Base-by-base conservation (phyloP, 2,329 filamentous ascomycete species). In the Xylaria hypoxylon region DNA sequence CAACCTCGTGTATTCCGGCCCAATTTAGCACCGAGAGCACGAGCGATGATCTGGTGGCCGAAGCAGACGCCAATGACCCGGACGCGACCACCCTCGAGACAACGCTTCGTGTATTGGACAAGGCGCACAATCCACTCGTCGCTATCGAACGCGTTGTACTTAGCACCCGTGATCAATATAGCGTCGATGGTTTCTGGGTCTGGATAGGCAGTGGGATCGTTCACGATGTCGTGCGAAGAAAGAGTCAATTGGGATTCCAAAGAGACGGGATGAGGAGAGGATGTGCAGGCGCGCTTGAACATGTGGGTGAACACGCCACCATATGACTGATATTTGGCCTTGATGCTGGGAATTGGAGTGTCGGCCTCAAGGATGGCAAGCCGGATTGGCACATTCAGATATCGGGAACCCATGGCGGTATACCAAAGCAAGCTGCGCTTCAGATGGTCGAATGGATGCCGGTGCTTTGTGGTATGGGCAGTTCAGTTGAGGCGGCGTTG, bases 321-420 rank as follows among this genome's bases (percentile, higher is more conserved):
- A 80, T 97, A 97, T 67, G 85, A 85, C 58, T 88, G 87, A 79
- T 91, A 94, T 73, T 87, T 87, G 62, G 84, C 84, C 61, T 86
- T 81, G 42, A 90, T 87, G 48, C 85, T 79, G 1, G 88, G 86
- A 56, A 91, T 83, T 1, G 93, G 93, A 1, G 87, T 92, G 80
- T 97, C 95, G 82, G 92, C 91, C 84, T 97, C 93, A 72, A 98
- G 89, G 72, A 98, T 86, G 52, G 94, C 94, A 79, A 97, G 90
- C 62, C 92, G 90, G 71, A 95, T 81, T 33, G 87, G 87, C n/a
- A 72, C 64, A 42, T 74, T 70, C 50, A 68, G 28, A 42, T 67
- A 64, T 68, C 64, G 69, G 62, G 77, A 80, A 58, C 74, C 75
- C 75, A 77, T 77, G 58, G 45, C 69, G 44, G 44, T 22, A 45